phyloP scores from a whole-genome alignment of 257 asterid genomes.

The Jacaranda mimosifolia region DNA sequence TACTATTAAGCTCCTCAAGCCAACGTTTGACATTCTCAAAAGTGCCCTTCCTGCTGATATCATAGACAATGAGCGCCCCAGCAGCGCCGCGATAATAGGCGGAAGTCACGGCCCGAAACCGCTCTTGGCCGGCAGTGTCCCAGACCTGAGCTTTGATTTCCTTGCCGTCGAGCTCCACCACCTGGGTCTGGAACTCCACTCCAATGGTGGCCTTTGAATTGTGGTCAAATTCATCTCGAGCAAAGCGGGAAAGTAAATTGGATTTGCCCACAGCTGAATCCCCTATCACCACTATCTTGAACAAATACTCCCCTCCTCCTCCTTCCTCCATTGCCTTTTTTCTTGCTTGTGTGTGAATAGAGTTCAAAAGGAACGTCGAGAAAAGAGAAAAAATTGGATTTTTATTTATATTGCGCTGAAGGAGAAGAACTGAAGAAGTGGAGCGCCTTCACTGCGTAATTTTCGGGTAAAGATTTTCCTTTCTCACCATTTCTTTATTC shows the following conservation, averaged over 20 bases:
- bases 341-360: neutral
- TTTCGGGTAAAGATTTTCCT: conserved; percentile 17
- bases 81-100: conserved; percentile 84
- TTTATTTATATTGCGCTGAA: conserved; percentile 20
- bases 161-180: conserved; percentile 69
- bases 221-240: conserved; percentile 76
- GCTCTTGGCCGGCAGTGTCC: conserved; percentile 87
- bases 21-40: conserved; percentile 65
- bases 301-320: conserved; percentile 60
- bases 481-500: neutral
- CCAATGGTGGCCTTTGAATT: conserved; percentile 79
- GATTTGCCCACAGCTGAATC: conserved; percentile 79
- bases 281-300: conserved; percentile 71
- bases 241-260: conserved; percentile 71
- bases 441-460: conserved; percentile 23
- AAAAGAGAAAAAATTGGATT: neutral
- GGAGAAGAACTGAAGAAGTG: conserved; percentile 26
- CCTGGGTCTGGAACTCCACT: conserved; percentile 81
- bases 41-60: conserved; percentile 61
- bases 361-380: neutral
- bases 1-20: conserved; percentile 79
- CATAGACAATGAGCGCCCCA: conserved; percentile 75
- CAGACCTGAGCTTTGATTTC: conserved; percentile 77
- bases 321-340: conserved; percentile 46
- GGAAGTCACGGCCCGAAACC: conserved; percentile 77